Conservation (phyloP, 768 basidiomycete genomes). For the Tricholoma furcatifolium region DNA sequence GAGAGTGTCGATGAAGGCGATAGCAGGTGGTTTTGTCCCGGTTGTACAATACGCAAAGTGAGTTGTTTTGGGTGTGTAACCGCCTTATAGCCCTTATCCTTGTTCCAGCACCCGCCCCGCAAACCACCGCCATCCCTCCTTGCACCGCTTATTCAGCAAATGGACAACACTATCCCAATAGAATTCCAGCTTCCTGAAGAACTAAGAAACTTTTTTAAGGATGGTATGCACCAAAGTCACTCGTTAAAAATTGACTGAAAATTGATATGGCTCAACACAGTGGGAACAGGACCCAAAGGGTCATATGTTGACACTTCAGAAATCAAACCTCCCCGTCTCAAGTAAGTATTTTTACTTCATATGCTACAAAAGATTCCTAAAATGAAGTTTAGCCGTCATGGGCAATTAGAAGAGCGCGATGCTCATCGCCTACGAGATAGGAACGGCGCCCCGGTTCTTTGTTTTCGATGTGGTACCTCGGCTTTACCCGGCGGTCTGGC, state of each 20-base stretch:
- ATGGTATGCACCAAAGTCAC: constrained; percentile 53
- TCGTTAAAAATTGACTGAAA: constrained; percentile 8
- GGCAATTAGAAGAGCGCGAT: constrained; percentile 90
- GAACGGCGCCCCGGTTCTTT: constrained; percentile 80
- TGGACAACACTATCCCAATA: constrained; percentile 67
- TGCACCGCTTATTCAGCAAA: constrained; percentile 67
- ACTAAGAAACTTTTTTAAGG: constrained; percentile 79
- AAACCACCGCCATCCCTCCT: constrained; percentile 68
- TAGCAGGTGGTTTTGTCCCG: constrained; percentile 80
- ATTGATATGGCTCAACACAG: constrained; percentile 40
- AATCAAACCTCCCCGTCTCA: constrained; percentile 72
- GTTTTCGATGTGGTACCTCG: constrained; percentile 86
- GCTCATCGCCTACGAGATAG: constrained; percentile 83
- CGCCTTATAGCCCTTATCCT: constrained; percentile 14
- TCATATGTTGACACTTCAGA: constrained; percentile 82
- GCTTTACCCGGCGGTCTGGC: constrained; percentile 59
- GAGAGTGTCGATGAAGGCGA: constrained; percentile 85
- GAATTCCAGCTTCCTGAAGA: constrained; percentile 90
- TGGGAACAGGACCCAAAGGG: constrained; percentile 75
- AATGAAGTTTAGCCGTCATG: constrained; percentile 59
- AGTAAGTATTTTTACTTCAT: constrained; percentile 52
- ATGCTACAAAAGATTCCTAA: constrained; percentile 1
- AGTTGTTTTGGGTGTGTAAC: constrained; percentile 20
- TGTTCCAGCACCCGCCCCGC: constrained; percentile 58
- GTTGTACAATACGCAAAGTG: constrained; percentile 68